Percentiles rank a stretch among this genome's conserved stretches.
Evolutionary conservation across 768 basidiomycete genomes (phyloP).

Genomic region (Hericium erinaceus): DNA sequence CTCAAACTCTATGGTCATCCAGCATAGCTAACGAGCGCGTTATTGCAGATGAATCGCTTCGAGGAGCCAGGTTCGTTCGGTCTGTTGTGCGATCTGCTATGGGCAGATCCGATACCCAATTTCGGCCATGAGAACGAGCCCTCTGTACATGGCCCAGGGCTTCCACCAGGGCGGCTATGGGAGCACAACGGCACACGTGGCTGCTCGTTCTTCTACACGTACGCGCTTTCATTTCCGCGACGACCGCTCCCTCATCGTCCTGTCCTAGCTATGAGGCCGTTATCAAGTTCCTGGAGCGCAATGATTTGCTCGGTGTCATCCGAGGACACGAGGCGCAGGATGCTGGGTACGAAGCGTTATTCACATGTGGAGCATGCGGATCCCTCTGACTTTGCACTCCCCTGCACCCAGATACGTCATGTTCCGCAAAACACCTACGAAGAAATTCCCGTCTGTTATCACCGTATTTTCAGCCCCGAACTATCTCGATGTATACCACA

Average conservation of each 20-base stretch:
- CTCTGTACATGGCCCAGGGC: slow-evolving; percentile 34
- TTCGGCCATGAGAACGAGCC: slow-evolving; percentile 76
- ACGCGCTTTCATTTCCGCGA: slow-evolving; percentile 21
- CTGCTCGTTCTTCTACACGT: slow-evolving; percentile 92
- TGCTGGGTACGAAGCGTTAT: slow-evolving; percentile 53
- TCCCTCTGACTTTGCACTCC: not conserved
- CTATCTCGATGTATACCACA: slow-evolving; percentile 93
- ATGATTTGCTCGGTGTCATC: slow-evolving; percentile 85
- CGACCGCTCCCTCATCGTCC: not conserved
- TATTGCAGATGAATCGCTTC: slow-evolving; percentile 74
- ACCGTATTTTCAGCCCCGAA: slow-evolving; percentile 98
- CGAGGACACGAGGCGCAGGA: slow-evolving; percentile 97
- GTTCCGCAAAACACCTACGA: slow-evolving; percentile 90
- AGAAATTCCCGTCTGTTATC: slow-evolving; percentile 94
- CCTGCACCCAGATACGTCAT: slow-evolving; percentile 61
- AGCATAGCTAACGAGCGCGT: not conserved
- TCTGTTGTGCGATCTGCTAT: slow-evolving; percentile 87
- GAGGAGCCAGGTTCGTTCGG: slow-evolving; percentile 90
- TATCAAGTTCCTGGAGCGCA: slow-evolving; percentile 88
- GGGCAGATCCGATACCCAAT: slow-evolving; percentile 88
- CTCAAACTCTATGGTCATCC: not conserved
- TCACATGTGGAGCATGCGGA: not conserved
- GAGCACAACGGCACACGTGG: slow-evolving; percentile 82
- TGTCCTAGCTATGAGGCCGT: slow-evolving; percentile 68
- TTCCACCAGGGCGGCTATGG: slow-evolving; percentile 53